A percentile compares a stretch with the other conserved stretches of the same genome.
Conservation (phyloP, 176 grass and related monocot genomes). For the Panicum miliaceum region DNA sequence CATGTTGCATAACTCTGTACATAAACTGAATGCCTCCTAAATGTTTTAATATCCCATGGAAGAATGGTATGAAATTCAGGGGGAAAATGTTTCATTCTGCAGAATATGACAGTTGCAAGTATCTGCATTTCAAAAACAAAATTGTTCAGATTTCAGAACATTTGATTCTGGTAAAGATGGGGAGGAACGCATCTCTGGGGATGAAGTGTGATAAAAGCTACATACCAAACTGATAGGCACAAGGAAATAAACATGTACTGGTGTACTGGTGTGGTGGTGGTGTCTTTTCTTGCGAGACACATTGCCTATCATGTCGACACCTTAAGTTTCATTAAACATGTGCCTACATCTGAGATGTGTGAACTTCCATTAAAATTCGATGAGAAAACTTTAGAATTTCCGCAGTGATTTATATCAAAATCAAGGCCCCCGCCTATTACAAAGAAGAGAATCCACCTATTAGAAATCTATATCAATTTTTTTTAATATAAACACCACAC, state of each 20-base stretch:
- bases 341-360: background rate
- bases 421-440: too few species aligned
- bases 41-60: background rate
- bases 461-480: too few species aligned
- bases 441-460: too few species aligned
- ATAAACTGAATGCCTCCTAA: constrained; percentile 31
- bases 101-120: background rate
- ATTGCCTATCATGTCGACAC: background rate
- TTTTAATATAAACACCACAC: too few species aligned
- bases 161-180: background rate
- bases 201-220: constrained; percentile 9
- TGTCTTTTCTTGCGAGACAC: background rate
- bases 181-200: background rate
- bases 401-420: too few species aligned
- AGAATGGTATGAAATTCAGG: background rate
- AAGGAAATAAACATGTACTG: background rate
- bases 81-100: background rate
- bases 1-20: constrained; percentile 44
- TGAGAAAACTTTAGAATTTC: background rate
- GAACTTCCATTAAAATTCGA: background rate
- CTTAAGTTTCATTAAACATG: background rate
- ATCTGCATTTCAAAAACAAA: background rate
- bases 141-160: background rate
- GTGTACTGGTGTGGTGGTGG: too few species aligned
- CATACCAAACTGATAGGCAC: background rate